phyloP scores from a whole-genome alignment of 2,329 filamentous ascomycete species.

The Zymoseptoria brevis region DNA sequence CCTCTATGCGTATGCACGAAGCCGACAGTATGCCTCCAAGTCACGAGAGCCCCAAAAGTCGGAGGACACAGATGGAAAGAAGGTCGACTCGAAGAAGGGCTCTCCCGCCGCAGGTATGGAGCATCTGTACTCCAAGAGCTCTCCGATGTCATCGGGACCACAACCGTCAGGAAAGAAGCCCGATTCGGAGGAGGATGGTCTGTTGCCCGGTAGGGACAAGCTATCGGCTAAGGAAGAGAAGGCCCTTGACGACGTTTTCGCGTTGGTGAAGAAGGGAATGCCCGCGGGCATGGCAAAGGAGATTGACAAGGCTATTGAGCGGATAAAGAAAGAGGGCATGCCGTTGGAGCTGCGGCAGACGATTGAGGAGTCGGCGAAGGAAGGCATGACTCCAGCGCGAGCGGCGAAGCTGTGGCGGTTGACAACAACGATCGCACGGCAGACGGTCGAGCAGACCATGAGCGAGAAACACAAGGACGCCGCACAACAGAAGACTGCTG shows the following conservation, averaged over 20 bases:
- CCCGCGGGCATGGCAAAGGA: slow-evolving; percentile 54
- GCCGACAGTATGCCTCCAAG: slow-evolving; percentile 38
- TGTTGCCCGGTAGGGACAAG: slow-evolving; percentile 31
- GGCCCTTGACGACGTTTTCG: slow-evolving; percentile 50
- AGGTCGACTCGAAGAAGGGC: slow-evolving; percentile 18
- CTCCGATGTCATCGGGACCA: slow-evolving; percentile 30
- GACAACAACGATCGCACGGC: slow-evolving; percentile 48
- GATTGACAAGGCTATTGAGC: slow-evolving; percentile 52
- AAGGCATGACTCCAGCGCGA: slow-evolving; percentile 51
- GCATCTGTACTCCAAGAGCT: slow-evolving; percentile 38
- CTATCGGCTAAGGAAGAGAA: slow-evolving; percentile 50
- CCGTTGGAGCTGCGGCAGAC: slow-evolving; percentile 60
- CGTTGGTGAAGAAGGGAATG: slow-evolving; percentile 49
- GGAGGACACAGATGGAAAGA: slow-evolving; percentile 28
- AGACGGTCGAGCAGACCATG: slow-evolving; percentile 38
- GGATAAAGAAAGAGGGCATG: slow-evolving; percentile 60
- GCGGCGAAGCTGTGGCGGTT: slow-evolving; percentile 55
- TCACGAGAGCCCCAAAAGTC: slow-evolving; percentile 39
- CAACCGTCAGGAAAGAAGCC: slow-evolving; percentile 28
- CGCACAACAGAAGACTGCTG: slow-evolving; percentile 38
- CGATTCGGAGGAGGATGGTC: slow-evolving; percentile 33
- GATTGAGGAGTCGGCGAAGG: slow-evolving; percentile 47
- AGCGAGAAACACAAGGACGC: slow-evolving; percentile 22
- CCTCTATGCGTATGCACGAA: slow-evolving; percentile 36
- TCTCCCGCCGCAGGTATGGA: slow-evolving; percentile 37